Base-by-base conservation (phyloP, 2,329 filamentous ascomycete genomes). In the Trichoderma polysporum region DNA sequence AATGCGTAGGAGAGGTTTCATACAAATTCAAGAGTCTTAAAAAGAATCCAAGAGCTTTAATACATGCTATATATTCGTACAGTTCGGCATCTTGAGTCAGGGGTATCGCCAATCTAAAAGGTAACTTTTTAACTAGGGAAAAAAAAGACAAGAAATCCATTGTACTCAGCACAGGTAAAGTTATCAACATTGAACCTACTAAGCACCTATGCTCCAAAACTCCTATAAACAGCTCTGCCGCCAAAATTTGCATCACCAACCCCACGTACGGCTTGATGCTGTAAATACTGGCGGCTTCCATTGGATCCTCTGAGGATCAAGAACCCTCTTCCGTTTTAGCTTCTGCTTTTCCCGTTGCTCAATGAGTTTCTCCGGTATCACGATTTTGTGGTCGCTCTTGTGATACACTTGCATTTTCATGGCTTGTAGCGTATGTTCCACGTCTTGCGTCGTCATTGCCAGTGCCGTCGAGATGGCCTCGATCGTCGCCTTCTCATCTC, bases 241-340 rank as follows among this genome's bases (percentile, higher is more conserved):
- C 35, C 31, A 50, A 25, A 17, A 39, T 15, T 52, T 25, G 4
- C 57, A 60, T 60, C 82, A 97, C 94, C 94, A 98, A 69, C 94
- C 96, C 95, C 95, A 98, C 13, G 94, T 98, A 73, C 94, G 86
- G 72, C 88, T 92, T 15, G 91, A 92, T 1, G 94, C 94, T 29
- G 91, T 94, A 75, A 98, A 98, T 0, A 97, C 91, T 0, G 95
- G 95, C 12, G 95, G 94, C 79, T 97, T 98, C 95, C 95, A 99
- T 74, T 93, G 90, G 66, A 99, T 88, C 73, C 87, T 86, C 22
- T 88, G 85, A 0, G 94, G 85, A 69, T 97, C 91, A 70, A 99
- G 94, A 52, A 86, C 80, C 64, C 91, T 85, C 77, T 90, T 90
- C 68, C 90, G 88, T 79, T 96, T 97, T 62, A 87, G 76, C 79